Evolutionary conservation across 1,139 yeast genomes (phyloP), one percentile per base, ranked within the genome.

Genomic region (Pichia sp.): DNA sequence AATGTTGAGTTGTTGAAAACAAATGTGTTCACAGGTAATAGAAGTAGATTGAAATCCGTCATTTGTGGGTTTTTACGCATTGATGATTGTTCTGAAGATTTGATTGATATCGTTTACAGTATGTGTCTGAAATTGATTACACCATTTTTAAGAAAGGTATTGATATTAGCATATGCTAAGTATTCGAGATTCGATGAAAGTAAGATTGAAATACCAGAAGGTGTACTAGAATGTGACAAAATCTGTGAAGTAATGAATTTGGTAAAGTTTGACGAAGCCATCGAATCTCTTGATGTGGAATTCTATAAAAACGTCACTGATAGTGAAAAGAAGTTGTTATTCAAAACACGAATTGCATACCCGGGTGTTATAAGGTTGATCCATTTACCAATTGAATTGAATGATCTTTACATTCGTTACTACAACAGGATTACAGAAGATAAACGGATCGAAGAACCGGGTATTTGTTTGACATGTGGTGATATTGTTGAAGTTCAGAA

Each of bases 401-500:
- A 89, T 56, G 74, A 72, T 39, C 83, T 91, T 58, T 87, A 84
- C 67, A 76, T 85, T 2, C 72, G 77, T 31, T 72, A 75, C 49
- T 73, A 79, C 50, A 78, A 80, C 56, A 71, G 70, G 58, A 72
- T 73, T 40, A 67, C 68, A 45, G 70, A 67, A 28, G 59, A 42
- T 60, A n/a, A 50, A 8, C 42, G 35, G 30, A 77, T 76, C 31
- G 74, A 77, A 30, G 96, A 90, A 55, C 95, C 96, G 0, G 96
- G 96, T 0, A 71, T 93, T 12, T 93, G 99, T 60, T 67, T 93
- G 46, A 84, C 85, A 55, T 93, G 99, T 67, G 94, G 91, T 1
- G 69, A 71, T 14, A 74, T 84, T 4, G 74, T 88, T 27, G 83
- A 83, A 53, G 69, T 83, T 24, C 97, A 91, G 58, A 77, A 74